Conservation (phyloP, 768 basidiomycete species). For the Exidia glandulosa region DNA sequence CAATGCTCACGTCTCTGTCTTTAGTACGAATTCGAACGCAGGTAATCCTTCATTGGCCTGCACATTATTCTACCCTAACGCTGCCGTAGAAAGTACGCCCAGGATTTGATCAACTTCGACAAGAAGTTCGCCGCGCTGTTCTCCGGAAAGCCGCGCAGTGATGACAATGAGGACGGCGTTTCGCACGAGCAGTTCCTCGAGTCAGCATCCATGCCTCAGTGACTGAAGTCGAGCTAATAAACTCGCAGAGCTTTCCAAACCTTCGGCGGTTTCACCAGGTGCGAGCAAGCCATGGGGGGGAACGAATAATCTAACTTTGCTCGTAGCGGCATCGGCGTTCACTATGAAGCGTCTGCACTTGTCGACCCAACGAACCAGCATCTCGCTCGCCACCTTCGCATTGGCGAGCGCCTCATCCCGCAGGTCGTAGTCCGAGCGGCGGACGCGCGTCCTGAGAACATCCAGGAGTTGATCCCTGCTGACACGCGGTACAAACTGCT, state of each 20-base stretch:
- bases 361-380: conserved; percentile 27
- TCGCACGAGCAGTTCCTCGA: conserved; percentile 37
- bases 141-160: conserved; percentile 51
- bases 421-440: conserved; percentile 39
- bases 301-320: too few species aligned
- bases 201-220: conserved; percentile 23
- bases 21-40: conserved; percentile 60
- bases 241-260: conserved; percentile 35
- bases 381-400: conserved; percentile 27
- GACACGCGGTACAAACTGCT: conserved; percentile 47
- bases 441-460: conserved; percentile 37
- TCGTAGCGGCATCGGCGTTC: conserved; percentile 39
- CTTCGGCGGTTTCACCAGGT: conserved; percentile 38
- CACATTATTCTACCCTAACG: background rate
- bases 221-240: background rate
- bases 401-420: conserved; percentile 45
- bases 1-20: background rate
- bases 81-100: conserved; percentile 40
- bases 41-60: conserved; percentile 11
- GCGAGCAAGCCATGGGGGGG: background rate
- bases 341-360: conserved; percentile 38
- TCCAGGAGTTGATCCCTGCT: conserved; percentile 42
- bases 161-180: conserved; percentile 32
- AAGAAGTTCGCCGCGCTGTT: conserved; percentile 54
- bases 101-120: conserved; percentile 65